Evolutionary conservation across 495 filamentous ascomycete species (phyloP).

Genomic region (Podospora australis): DNA sequence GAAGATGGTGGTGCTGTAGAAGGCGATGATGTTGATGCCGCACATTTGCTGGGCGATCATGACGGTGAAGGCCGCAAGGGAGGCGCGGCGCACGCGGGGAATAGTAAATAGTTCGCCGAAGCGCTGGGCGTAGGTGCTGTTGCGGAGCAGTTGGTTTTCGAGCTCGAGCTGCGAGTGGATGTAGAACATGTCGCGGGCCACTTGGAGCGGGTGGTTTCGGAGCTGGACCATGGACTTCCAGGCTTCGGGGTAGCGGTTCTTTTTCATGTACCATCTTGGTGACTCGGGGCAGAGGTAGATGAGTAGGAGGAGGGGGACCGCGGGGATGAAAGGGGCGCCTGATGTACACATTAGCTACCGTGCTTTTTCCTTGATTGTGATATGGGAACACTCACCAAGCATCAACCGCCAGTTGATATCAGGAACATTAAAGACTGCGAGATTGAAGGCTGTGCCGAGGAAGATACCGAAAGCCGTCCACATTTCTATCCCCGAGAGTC

Average conservation of each 20-base stretch:
- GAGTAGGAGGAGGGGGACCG: constrained; percentile 56
- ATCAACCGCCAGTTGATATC: constrained; percentile 68
- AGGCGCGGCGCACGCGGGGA: constrained; percentile 56
- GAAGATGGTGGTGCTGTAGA: constrained; percentile 62
- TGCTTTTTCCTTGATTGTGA: neutral
- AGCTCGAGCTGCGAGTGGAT: constrained; percentile 54
- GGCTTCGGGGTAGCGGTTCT: constrained; percentile 55
- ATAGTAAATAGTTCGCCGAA: constrained; percentile 54
- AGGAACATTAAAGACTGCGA: constrained; percentile 52
- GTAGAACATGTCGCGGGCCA: constrained; percentile 70
- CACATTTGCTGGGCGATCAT: constrained; percentile 86
- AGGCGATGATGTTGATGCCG: constrained; percentile 79
- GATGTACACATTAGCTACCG: neutral
- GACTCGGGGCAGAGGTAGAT: constrained; percentile 73
- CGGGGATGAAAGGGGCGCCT: constrained; percentile 72
- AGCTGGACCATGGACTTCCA: constrained; percentile 55
- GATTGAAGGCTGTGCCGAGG: constrained; percentile 62
- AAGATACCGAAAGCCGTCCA: constrained; percentile 83
- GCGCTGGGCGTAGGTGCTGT: constrained; percentile 43
- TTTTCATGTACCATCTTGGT: constrained; percentile 58
- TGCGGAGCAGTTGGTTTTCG: constrained; percentile 29
- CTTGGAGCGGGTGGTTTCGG: constrained; percentile 60
- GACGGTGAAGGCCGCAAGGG: constrained; percentile 54
- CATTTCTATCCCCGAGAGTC: constrained; percentile 39
- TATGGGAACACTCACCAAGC: constrained; percentile 30